These are phyloP conservation scores for Talaromyces sp. DNA, from an alignment of 2,329 filamentous ascomycete genomes.

Conservation along the genomic window DNA sequence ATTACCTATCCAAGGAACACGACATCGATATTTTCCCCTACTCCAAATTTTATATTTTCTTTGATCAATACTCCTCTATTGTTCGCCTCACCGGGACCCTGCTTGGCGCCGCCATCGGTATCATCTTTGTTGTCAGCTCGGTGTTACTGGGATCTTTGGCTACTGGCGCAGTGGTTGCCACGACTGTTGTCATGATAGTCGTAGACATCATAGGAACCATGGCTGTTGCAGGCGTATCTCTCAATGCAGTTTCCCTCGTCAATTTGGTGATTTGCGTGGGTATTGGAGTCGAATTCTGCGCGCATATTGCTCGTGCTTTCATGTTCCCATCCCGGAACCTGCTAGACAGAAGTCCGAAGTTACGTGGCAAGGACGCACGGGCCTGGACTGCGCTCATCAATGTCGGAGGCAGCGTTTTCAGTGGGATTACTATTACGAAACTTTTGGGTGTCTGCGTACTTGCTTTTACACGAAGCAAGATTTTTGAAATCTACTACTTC, in stretches of 20 bases:
- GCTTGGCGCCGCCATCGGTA: slow-evolving; percentile 73
- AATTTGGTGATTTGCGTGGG: slow-evolving; percentile 97
- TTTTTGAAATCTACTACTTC: slow-evolving; percentile 99
- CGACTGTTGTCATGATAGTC: slow-evolving; percentile 88
- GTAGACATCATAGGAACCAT: slow-evolving; percentile 93
- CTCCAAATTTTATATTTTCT: slow-evolving; percentile 98
- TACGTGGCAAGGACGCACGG: slow-evolving; percentile 75
- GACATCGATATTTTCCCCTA: slow-evolving; percentile 88
- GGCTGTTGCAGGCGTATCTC: slow-evolving; percentile 78
- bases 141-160: slow-evolving; percentile 75
- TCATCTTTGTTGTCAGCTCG: slow-evolving; percentile 77
- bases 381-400: slow-evolving; percentile 93
- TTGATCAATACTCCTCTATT: slow-evolving; percentile 91
- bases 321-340: slow-evolving; percentile 82
- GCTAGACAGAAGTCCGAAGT: slow-evolving; percentile 73
- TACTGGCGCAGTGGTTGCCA: slow-evolving; percentile 75
- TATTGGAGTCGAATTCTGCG: slow-evolving; percentile 95
- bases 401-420: slow-evolving; percentile 90
- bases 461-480: slow-evolving; percentile 93
- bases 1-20: slow-evolving; percentile 65
- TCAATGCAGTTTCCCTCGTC: slow-evolving; percentile 92
- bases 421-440: slow-evolving; percentile 94
- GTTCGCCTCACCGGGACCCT: slow-evolving; percentile 72
- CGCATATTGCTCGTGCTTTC: slow-evolving; percentile 91
- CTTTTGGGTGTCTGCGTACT: slow-evolving; percentile 85